phyloP scores from a whole-genome alignment of 495 filamentous ascomycete species.

The Apodospora peruviana region DNA sequence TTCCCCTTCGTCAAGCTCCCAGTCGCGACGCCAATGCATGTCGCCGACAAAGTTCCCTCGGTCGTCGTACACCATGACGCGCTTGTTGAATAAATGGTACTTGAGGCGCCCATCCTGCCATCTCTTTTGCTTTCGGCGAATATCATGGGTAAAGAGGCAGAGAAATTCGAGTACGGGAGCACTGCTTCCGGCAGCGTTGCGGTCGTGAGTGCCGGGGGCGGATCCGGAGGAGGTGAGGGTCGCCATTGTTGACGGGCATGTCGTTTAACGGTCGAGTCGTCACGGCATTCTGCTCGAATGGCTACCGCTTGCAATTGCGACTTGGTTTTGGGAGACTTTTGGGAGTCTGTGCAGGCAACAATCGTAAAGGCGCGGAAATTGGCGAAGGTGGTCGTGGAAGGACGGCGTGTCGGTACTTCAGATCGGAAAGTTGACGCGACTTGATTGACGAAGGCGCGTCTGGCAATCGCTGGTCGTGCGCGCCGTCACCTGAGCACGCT shows the following conservation, averaged over 20 bases:
- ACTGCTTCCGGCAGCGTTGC: conserved; percentile 9
- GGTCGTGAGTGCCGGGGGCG: background rate
- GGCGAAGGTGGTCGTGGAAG: too few relatives aligned
- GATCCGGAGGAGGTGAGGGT: conserved; percentile 13
- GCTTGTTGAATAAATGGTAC: conserved; percentile 87
- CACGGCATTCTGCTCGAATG: conserved; percentile 1
- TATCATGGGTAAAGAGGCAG: conserved; percentile 81
- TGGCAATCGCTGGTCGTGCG: background rate
- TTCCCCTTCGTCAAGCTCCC: conserved; percentile 65
- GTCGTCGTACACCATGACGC: conserved; percentile 86
- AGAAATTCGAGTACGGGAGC: conserved; percentile 72
- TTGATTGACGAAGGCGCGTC: conserved; percentile 6
- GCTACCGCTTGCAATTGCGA: background rate
- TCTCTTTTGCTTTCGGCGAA: conserved; percentile 78
- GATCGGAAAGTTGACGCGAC: conserved; percentile 8
- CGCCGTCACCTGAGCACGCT: conserved; percentile 15
- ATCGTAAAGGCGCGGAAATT: too few relatives aligned
- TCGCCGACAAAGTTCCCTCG: conserved; percentile 77
- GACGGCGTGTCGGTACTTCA: too few relatives aligned
- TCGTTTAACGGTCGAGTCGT: conserved; percentile 3
- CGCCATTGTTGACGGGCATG: conserved; percentile 11
- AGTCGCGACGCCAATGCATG: conserved; percentile 67
- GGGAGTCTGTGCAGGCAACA: too few relatives aligned
- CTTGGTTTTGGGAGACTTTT: too few relatives aligned
- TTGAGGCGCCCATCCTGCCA: conserved; percentile 90